Evolutionary conservation across 768 basidiomycete genomes (phyloP).

Genomic region (Lactarius pseudohatsudake): DNA sequence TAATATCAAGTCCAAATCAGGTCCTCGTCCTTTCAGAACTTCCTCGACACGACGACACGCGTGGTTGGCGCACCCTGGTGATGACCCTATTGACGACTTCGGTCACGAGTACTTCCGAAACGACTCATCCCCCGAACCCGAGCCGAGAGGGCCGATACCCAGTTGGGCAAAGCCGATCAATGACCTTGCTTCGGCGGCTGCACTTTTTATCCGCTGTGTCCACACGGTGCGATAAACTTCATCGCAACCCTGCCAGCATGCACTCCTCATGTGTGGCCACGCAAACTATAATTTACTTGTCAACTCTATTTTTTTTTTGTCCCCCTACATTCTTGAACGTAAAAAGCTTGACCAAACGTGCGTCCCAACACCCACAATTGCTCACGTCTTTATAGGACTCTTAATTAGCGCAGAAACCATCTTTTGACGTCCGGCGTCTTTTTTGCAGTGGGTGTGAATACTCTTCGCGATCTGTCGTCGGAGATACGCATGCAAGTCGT

Average conservation of each 20-base stretch:
- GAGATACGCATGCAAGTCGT: slow-evolving; percentile 44
- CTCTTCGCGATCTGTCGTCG: slow-evolving; percentile 44
- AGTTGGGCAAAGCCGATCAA: slow-evolving; percentile 17
- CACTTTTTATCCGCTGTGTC: background rate
- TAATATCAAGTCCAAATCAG: slow-evolving; percentile 32
- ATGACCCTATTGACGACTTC: slow-evolving; percentile 8
- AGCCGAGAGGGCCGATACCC: slow-evolving; percentile 13
- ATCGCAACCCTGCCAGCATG: slow-evolving; percentile 21
- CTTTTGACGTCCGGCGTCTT: slow-evolving; percentile 33
- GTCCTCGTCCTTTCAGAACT: slow-evolving; percentile 20
- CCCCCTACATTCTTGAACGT: slow-evolving; percentile 8
- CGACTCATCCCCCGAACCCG: slow-evolving; percentile 19
- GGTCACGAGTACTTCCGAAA: slow-evolving; percentile 22
- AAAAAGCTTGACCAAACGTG: slow-evolving; percentile 8
- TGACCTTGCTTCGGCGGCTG: background rate
- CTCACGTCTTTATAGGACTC: slow-evolving; percentile 10
- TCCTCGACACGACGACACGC: slow-evolving; percentile 22
- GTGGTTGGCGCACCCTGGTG: slow-evolving; percentile 18
- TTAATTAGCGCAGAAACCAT: slow-evolving; percentile 42
- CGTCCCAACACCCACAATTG: background rate
- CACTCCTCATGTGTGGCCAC: background rate
- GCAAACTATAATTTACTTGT: slow-evolving; percentile 9
- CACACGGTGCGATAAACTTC: background rate
- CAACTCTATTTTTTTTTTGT: slow-evolving; percentile 25
- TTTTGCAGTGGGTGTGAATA: slow-evolving; percentile 36